Percentiles rank a stretch among this genome's conserved stretches.
Evolutionary conservation across 1,284 basidiomycete genomes (phyloP).

Genomic region (Omphalotus olearius): DNA sequence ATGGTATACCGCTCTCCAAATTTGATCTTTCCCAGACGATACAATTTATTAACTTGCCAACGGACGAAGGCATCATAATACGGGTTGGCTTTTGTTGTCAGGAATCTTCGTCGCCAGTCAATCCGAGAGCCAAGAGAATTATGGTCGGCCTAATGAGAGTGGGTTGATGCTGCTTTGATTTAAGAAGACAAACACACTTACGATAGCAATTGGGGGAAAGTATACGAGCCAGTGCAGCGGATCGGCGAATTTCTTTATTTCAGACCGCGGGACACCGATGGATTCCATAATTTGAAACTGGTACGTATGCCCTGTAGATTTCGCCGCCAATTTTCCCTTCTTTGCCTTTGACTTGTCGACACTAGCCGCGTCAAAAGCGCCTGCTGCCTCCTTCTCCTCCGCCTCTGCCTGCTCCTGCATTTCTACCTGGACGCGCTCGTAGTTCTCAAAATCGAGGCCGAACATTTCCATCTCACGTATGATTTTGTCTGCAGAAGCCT

Average conservation of each 20-base stretch:
- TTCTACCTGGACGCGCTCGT: slow-evolving; percentile 40
- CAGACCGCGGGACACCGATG: slow-evolving; percentile 81
- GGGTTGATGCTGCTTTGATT: not conserved
- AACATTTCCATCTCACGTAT: slow-evolving; percentile 97
- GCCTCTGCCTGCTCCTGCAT: slow-evolving; percentile 37
- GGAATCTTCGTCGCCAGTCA: slow-evolving; percentile 95
- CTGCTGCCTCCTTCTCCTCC: slow-evolving; percentile 44
- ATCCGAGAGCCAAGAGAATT: slow-evolving; percentile 88
- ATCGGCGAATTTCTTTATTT: slow-evolving; percentile 97
- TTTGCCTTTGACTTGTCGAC: slow-evolving; percentile 78
- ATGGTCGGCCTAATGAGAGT: slow-evolving; percentile 65
- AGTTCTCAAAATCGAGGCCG: slow-evolving; percentile 85
- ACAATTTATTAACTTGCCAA: slow-evolving; percentile 97
- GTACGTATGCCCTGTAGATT: slow-evolving; percentile 91
- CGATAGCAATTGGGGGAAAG: slow-evolving; percentile 95
- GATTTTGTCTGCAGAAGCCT: slow-evolving; percentile 96
- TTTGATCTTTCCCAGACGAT: slow-evolving; percentile 86
- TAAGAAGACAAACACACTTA: slow-evolving; percentile 32
- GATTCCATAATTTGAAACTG: slow-evolving; percentile 99
- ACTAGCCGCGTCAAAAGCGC: slow-evolving; percentile 32
- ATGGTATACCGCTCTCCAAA: slow-evolving; percentile 99
- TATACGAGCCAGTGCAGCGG: slow-evolving; percentile 89
- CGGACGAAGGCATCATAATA: slow-evolving; percentile 98
- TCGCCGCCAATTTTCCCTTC: slow-evolving; percentile 94
- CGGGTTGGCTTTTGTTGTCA: slow-evolving; percentile 94